Percentiles rank a stretch among this genome's conserved stretches.
These are phyloP conservation scores for Neolentinus lepideus DNA, from an alignment of 1,284 basidiomycete species.

Conservation along the genomic window DNA sequence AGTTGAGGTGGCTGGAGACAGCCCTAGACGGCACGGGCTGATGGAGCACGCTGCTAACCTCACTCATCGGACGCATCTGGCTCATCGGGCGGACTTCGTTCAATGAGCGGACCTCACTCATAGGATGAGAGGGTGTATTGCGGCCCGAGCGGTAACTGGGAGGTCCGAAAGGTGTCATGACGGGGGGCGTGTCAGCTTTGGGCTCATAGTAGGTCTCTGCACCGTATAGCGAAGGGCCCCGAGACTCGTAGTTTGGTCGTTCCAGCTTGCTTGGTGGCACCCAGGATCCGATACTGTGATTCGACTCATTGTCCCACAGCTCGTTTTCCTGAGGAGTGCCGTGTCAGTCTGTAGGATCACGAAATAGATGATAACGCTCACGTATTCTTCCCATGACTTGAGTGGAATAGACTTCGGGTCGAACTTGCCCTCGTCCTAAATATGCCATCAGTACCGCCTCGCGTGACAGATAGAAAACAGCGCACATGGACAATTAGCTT, in stretches of 20 bases:
- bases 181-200: conserved; percentile 60
- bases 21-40: conserved; percentile 63
- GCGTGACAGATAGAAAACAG: neutral
- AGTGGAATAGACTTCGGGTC: conserved; percentile 89
- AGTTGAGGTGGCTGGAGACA: conserved; percentile 67
- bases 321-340: conserved; percentile 68
- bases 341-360: neutral
- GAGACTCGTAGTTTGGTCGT: conserved; percentile 65
- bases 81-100: conserved; percentile 1
- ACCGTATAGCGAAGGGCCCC: conserved; percentile 70
- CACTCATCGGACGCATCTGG: conserved; percentile 27
- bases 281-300: conserved; percentile 85
- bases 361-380: conserved; percentile 21
- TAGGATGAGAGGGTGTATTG: conserved; percentile 55
- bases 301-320: conserved; percentile 94
- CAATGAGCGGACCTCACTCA: conserved; percentile 11
- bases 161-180: conserved; percentile 49
- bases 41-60: conserved; percentile 22
- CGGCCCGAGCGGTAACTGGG: conserved; percentile 73
- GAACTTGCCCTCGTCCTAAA: conserved; percentile 92
- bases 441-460: conserved; percentile 6
- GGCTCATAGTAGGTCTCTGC: conserved; percentile 78
- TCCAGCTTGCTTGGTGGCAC: conserved; percentile 62
- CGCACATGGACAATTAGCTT: conserved; percentile 89
- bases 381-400: conserved; percentile 96